A percentile compares a stretch with the other conserved stretches of the same genome.
phyloP scores from a whole-genome alignment of 2,329 filamentous ascomycete genomes.

The Scytalidium lignicola region DNA sequence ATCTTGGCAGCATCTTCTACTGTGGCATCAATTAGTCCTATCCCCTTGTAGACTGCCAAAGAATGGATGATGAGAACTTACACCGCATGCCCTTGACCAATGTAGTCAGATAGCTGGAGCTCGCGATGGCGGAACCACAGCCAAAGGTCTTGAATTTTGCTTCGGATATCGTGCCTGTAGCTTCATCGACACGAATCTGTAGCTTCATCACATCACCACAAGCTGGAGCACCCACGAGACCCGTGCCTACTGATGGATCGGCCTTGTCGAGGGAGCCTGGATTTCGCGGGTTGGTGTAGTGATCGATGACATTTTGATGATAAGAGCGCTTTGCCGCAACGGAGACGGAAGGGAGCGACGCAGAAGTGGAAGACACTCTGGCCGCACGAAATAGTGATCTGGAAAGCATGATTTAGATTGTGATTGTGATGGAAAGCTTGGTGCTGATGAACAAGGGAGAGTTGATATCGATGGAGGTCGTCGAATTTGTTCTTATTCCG shows the following conservation, averaged over 20 bases:
- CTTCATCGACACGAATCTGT: conserved; percentile 85
- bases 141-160: conserved; percentile 99
- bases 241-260: conserved; percentile 80
- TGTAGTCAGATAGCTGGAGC: conserved; percentile 90
- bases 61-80: neutral
- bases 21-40: conserved; percentile 36
- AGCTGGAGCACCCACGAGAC: conserved; percentile 84
- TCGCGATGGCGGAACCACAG: conserved; percentile 90
- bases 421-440: neutral
- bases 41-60: neutral
- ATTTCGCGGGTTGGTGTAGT: conserved; percentile 76
- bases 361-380: neutral
- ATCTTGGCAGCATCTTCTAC: conserved; percentile 89
- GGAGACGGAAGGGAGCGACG: conserved; percentile 1
- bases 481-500: neutral
- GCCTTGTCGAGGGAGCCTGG: conserved; percentile 75
- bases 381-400: neutral
- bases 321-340: conserved; percentile 24
- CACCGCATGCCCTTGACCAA: conserved; percentile 79
- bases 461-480: neutral
- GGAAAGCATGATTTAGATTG: neutral
- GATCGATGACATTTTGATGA: conserved; percentile 58
- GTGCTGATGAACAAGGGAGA: neutral
- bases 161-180: conserved; percentile 82
- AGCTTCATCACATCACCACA: conserved; percentile 94